Evolutionary conservation across 495 filamentous ascomycete genomes (phyloP), one percentile per base, ranked within the genome.

Genomic region (Aspergillus carlsbadensis): DNA sequence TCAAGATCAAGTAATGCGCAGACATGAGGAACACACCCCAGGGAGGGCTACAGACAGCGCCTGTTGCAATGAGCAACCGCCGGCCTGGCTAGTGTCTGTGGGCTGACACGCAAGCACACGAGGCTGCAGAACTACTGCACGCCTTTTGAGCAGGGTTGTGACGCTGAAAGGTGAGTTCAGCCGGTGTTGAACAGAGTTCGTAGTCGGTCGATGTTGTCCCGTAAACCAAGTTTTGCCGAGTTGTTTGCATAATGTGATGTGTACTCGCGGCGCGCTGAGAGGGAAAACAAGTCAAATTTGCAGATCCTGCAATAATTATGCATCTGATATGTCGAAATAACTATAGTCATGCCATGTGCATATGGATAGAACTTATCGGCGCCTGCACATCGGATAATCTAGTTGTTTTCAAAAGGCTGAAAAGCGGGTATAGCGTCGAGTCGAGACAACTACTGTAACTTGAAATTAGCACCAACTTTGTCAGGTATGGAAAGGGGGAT

Each of bases 331-430:
- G 55, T 57, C 34, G 11, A 52, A 22, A 39, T 29, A 40, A 36
- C 47, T 48, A 51, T 56, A 45, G 13, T 20, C 29, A 24, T 22
- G 33, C 52, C 56, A 65, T 65, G 52, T 58, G 59, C 59, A 49
- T 47, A 50, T 13, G 29, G 35, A 17, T 24, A 39, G 45, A 24
- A 59, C 43, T 41, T 50, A 55, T 21, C 41, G 39, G 22, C 58
- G 39, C 39, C 58, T 65, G 62, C 56, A 59, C 48, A 41, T 49
- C 48, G 50, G 47, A 53, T 65, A 61, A 61, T 49, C 56, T 65
- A 57, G 62, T 47, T 36, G 22, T 50, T 53, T 58, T 54, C 41
- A 24, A 45, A 63, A 54, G 61, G 41, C 18, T 57, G 44, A 57
- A 59, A 59, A 54, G 48, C 47, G 61, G 61, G 18, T 22, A 52